These are phyloP conservation scores for Dioszegia hungarica DNA, from an alignment of 768 basidiomycete species.

Conservation along the genomic window DNA sequence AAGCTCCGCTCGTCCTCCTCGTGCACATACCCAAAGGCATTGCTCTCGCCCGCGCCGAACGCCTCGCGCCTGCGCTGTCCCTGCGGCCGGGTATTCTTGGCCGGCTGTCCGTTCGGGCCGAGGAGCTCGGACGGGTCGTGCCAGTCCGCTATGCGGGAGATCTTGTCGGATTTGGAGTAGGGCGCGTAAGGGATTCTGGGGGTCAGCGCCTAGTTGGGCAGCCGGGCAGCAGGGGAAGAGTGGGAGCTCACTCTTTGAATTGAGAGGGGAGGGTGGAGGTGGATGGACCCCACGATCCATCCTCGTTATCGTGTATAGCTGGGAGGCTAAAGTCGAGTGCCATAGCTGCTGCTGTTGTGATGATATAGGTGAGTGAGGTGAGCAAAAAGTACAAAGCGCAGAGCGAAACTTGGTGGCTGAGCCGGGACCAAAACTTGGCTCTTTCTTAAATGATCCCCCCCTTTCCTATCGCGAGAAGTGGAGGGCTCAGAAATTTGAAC, in stretches of 20 bases:
- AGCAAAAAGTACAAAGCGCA: not conserved
- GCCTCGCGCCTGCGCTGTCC: conserved; percentile 57
- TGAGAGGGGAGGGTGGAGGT: conserved; percentile 63
- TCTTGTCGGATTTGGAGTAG: conserved; percentile 97
- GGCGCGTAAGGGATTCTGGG: conserved; percentile 85
- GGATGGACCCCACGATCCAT: conserved; percentile 70
- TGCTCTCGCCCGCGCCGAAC: conserved; percentile 71
- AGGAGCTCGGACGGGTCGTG: conserved; percentile 54
- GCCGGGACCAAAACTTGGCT: not conserved
- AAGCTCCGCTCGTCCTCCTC: conserved; percentile 97
- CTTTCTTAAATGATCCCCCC: not conserved
- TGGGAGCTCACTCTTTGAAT: conserved; percentile 67
- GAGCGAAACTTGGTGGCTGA: too few relatives aligned
- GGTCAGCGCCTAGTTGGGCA: not conserved
- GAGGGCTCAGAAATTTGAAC: not conserved
- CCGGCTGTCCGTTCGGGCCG: conserved; percentile 30
- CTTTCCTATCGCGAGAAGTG: not conserved
- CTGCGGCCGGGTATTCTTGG: conserved; percentile 1
- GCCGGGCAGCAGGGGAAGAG: not conserved
- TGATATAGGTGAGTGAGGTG: not conserved
- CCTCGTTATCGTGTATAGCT: conserved; percentile 81
- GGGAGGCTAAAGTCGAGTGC: conserved; percentile 65
- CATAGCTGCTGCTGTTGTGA: conserved; percentile 13
- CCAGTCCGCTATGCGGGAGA: conserved; percentile 97
- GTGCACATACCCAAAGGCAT: conserved; percentile 93